Base-by-base conservation (phyloP, 1,139 yeast genomes). In the Lodderomyces parapsilosis region DNA sequence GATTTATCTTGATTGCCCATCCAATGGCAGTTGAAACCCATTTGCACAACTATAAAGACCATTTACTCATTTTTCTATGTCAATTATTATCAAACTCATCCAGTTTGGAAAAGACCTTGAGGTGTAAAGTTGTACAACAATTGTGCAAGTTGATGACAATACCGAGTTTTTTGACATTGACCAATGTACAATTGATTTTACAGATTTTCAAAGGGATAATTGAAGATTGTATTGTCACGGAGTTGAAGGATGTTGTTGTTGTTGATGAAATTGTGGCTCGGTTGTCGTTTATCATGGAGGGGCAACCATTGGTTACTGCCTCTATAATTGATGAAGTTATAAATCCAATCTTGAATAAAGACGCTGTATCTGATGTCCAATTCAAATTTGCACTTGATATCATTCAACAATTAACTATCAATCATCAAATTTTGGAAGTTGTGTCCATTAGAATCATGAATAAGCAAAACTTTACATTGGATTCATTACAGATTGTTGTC, bases 11-110 rank as follows among this genome's bases (percentile, higher is more conserved):
- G 38, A 60, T 58, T 13, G 60, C 74, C 0, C 58, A 43, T 49
- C 66, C 43, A 14, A 28, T 14, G 8, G n/a, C n/a, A n/a, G 20
- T 11, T 13, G 40, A 43, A 3, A 62, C 56, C 47, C 50, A 44
- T 23, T 55, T 57, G 34, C 35, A 44, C 11, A 30, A 43, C 1
- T 76, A 66, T 57, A 86, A 86, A 54, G 96, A 89, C 53, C 80
- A 80, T 40, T 65, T 90, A 15, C 65, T 88, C 34, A 78, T 83
- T 43, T 69, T 83, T 40, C 62, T 87, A 50, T 80, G 89, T 11
- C 85, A 80, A 57, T 71, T 87, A 3, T 70, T 90, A 42, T 80
- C 83, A 60, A 75, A 84, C 0, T 73, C 88, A 0, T 81, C 95
- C 0, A 72, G 72, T 42, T 63, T 78, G 30, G 96, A 86, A 53